Evolutionary conservation across 139 green algal genomes (phyloP), one percentile per base, ranked within the genome.

Genomic region (Trebouxia sp.): DNA sequence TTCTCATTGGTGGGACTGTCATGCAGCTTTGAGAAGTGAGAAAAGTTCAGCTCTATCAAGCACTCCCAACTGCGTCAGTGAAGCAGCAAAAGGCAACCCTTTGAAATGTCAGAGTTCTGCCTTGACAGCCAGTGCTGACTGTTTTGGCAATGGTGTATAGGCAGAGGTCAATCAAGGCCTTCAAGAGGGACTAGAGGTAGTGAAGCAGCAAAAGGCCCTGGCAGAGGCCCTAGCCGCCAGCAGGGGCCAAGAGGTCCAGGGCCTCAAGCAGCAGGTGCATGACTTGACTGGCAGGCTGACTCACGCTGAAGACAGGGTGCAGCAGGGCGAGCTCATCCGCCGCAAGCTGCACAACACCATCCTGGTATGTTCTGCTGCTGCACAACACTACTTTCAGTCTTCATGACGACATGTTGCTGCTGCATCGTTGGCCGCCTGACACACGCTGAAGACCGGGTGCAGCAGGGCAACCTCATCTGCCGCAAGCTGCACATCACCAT

Each of bases 301-400:
- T 22, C 75, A 48, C 39, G 45, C 82, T 14, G 45, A 82, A 35
- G 42, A 47, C 1, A 39, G 26, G 17, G 67, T 93, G 41, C 80
- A 89, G n/a, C 89, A 96, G 83, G 83, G 87, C 15, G 91, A 98
- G 84, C 80, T 86, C 6, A 83, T 92, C 17, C 90, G 93, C 42
- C 87, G 93, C 65, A 92, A 90, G 82, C 87, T 98, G 75, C 95
- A 98, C 87, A 98, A 98, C 86, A 92, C 90, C 66, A 94, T 98
- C 58, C n/a, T n/a, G n/a, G n/a, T n/a, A n/a, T n/a, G n/a, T n/a
- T n/a, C n/a, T n/a, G n/a, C n/a, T n/a, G n/a, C n/a, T n/a, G n/a
- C n/a, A n/a, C n/a, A n/a, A n/a, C n/a, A n/a, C n/a, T n/a, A n/a
- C n/a, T n/a, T n/a, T n/a, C n/a, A n/a, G n/a, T n/a, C n/a, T n/a